These are phyloP conservation scores for Pichia exigua DNA, from an alignment of 805 yeast species.

Conservation along the genomic window DNA sequence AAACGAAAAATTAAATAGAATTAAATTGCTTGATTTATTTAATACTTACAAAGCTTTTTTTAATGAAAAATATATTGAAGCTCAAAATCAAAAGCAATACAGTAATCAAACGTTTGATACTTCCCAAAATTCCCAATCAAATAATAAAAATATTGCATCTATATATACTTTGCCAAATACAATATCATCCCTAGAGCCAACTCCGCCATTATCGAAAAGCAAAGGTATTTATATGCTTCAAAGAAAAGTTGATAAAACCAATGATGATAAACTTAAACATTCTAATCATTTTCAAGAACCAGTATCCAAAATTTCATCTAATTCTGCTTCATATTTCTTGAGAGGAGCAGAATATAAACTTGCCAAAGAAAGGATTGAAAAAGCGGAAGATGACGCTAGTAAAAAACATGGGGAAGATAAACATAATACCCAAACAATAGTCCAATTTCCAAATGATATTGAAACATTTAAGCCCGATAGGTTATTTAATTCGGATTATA, in stretches of 20 bases:
- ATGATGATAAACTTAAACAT: not conserved
- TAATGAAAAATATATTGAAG: not conserved
- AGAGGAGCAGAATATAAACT: constrained; percentile 37
- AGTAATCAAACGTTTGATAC: not conserved
- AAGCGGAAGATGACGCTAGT: not conserved
- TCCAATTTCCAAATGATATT: not conserved
- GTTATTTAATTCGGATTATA: not conserved
- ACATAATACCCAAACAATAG: not conserved
- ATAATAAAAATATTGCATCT: not conserved
- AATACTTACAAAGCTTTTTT: constrained; percentile 6
- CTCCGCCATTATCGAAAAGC: not conserved
- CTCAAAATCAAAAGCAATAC: not conserved
- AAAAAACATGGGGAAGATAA: not conserved
- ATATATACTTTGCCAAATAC: not conserved
- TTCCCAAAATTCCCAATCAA: not conserved
- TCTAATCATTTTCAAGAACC: not conserved
- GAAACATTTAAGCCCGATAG: not conserved
- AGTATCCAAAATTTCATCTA: not conserved
- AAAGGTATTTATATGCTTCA: constrained; percentile 8
- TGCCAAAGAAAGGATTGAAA: constrained; percentile 30
- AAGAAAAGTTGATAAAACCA: not conserved
- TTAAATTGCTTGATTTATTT: constrained; percentile 23
- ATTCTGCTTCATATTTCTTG: constrained; percentile 10
- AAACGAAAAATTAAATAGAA: constrained; percentile 25
- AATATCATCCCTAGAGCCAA: not conserved